These are phyloP conservation scores for Tylopilus sp. DNA, from an alignment of 768 basidiomycete species.

Conservation along the genomic window DNA sequence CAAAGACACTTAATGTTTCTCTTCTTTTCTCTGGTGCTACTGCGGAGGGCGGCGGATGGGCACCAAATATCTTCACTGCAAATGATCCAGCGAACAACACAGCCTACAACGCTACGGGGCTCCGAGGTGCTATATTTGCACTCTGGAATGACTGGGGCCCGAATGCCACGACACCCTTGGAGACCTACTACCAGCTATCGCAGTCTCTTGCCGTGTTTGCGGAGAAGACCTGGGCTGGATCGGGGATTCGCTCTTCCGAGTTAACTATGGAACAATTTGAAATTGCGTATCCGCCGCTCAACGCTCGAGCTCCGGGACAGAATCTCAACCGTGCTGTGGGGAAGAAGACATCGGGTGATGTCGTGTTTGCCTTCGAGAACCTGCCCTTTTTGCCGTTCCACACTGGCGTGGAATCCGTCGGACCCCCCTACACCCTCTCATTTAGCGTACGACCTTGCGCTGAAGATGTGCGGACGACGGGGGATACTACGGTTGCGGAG, in stretches of 20 bases:
- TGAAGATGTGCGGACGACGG: slow-evolving; percentile 9
- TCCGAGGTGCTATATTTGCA: slow-evolving; percentile 36
- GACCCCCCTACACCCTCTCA: slow-evolving; percentile 41
- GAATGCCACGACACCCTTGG: slow-evolving; percentile 42
- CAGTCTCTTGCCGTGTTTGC: slow-evolving; percentile 39
- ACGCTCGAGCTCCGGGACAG: slow-evolving; percentile 40
- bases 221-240: slow-evolving; percentile 44
- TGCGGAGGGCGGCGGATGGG: slow-evolving; percentile 32
- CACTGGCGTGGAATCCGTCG: slow-evolving; percentile 37
- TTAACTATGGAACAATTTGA: slow-evolving; percentile 38
- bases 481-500: slow-evolving; percentile 13
- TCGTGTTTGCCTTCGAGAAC: slow-evolving; percentile 29
- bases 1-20: slow-evolving; percentile 30
- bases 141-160: slow-evolving; percentile 47
- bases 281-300: slow-evolving; percentile 33
- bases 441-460: slow-evolving; percentile 37
- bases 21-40: slow-evolving; percentile 31
- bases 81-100: slow-evolving; percentile 34
- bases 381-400: slow-evolving; percentile 19
- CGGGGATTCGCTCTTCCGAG: slow-evolving; percentile 32
- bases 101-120: slow-evolving; percentile 20
- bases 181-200: slow-evolving; percentile 42
- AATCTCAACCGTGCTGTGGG: slow-evolving; percentile 41
- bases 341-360: slow-evolving; percentile 20
- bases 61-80: slow-evolving; percentile 34